A percentile compares a stretch with the other conserved stretches of the same genome.
Evolutionary conservation across 345 rosid species (phyloP).

Genomic region (Microcos paniculata): DNA sequence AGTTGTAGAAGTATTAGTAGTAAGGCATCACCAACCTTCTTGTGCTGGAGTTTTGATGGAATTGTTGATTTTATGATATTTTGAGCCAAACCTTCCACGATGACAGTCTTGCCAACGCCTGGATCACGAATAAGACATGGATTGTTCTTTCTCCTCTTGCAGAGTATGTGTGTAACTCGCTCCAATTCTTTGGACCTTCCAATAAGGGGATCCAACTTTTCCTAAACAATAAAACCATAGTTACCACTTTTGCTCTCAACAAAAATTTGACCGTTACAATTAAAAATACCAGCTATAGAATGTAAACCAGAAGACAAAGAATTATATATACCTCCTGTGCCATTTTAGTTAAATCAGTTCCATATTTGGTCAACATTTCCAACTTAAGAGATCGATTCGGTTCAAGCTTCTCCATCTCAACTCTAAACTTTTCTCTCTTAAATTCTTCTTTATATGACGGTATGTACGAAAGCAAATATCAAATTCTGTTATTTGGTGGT

Average conservation of each 20-base stretch:
- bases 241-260: background rate
- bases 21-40: constrained; percentile 26
- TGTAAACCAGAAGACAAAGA: background rate
- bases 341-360: constrained; percentile 6
- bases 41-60: constrained; percentile 19
- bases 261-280: background rate
- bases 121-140: constrained; percentile 36
- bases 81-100: constrained; percentile 29
- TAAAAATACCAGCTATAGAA: background rate
- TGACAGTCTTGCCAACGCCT: constrained; percentile 35
- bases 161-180: constrained; percentile 20
- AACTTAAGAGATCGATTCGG: background rate
- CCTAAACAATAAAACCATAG: background rate
- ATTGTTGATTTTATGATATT: background rate
- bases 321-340: background rate
- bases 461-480: background rate
- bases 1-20: too few species aligned
- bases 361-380: background rate
- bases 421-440: too few species aligned
- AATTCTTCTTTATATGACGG: background rate
- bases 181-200: background rate
- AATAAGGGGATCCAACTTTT: background rate
- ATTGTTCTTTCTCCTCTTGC: constrained; percentile 30
- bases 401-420: background rate
- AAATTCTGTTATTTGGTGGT: background rate